Evolutionary conservation across 257 asterid species (phyloP), one percentile per base, ranked within the genome.

Genomic region (Anisodus acutangulus): DNA sequence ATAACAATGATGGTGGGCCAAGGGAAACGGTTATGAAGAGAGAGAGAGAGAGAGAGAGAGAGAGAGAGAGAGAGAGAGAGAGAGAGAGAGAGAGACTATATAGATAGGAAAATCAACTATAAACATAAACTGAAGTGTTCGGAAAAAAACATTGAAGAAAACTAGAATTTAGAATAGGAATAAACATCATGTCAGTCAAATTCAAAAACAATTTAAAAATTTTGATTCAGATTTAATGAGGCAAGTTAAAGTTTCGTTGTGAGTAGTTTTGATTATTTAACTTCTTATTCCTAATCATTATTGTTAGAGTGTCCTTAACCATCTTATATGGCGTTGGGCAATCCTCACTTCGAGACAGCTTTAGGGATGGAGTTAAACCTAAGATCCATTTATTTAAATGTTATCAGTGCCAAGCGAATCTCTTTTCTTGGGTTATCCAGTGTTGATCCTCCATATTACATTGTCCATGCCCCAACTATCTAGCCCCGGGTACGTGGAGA

Each of bases 31-130:
- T 70, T 70, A 9, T 70, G 57, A 17, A 39, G 43, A 39, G 43
- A 39, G 7, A 8, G 26, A 43, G 79, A 69, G 45, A 26, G 13
- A 5, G 16, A 4, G 70, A 5, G 78, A 41, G 45, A 39, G 43
- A 39, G 43, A 39, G 7, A 8, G 26, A 43, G 79, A 69, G 45
- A 26, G 13, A 5, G 16, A 4, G 70, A 5, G 78, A 6, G 74
- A 1, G 78, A 1, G 9, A 7, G 3, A 41, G 6, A 41, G 45
- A 41, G 45, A 3, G 8, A 9, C 35, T 13, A 2, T 68, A 37
- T 68, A 15, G 78, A 68, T 68, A 68, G 15, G 19, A 12, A 76
- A 76, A 51, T 76, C 81, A 76, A 22, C 47, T 51, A 51, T n/a
- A 45, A n/a, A 10, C 2, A 72, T 76, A 51, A 76, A 22, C 41